phyloP scores from a whole-genome alignment of 2,329 filamentous ascomycete species.

The Coniochaeta pulveracea region DNA sequence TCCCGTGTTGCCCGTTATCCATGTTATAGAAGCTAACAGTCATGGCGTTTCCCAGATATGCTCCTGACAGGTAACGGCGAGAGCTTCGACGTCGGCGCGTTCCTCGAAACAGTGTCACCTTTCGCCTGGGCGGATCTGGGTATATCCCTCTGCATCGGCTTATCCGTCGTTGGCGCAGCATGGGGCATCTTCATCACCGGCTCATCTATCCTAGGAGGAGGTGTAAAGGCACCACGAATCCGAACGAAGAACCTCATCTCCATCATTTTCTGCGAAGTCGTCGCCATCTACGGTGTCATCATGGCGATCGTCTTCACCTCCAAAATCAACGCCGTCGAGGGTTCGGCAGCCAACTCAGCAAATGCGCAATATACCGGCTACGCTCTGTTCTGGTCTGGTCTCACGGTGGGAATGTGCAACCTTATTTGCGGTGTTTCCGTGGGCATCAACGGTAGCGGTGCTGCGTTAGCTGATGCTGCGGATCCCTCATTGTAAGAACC shows the following conservation, averaged over 20 bases:
- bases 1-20: background rate
- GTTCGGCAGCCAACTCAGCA: conserved; percentile 56
- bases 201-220: conserved; percentile 91
- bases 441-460: conserved; percentile 95
- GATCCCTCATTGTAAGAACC: conserved; percentile 71
- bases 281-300: conserved; percentile 99
- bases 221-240: conserved; percentile 93
- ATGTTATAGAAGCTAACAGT: background rate
- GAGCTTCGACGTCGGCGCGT: conserved; percentile 90
- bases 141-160: conserved; percentile 86
- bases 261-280: conserved; percentile 99
- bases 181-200: conserved; percentile 99
- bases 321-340: conserved; percentile 60
- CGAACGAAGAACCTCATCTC: conserved; percentile 99
- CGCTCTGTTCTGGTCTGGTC: conserved; percentile 88
- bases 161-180: conserved; percentile 93
- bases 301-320: conserved; percentile 98
- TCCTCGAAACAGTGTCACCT: conserved; percentile 87
- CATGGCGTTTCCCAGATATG: conserved; percentile 60
- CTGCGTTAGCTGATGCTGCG: conserved; percentile 89
- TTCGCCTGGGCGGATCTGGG: conserved; percentile 88
- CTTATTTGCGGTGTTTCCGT: conserved; percentile 92
- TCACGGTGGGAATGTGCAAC: conserved; percentile 94
- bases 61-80: conserved; percentile 96
- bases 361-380: conserved; percentile 90